Conservation (phyloP, 495 filamentous ascomycete species). For the Alectoria sarmentosa region DNA sequence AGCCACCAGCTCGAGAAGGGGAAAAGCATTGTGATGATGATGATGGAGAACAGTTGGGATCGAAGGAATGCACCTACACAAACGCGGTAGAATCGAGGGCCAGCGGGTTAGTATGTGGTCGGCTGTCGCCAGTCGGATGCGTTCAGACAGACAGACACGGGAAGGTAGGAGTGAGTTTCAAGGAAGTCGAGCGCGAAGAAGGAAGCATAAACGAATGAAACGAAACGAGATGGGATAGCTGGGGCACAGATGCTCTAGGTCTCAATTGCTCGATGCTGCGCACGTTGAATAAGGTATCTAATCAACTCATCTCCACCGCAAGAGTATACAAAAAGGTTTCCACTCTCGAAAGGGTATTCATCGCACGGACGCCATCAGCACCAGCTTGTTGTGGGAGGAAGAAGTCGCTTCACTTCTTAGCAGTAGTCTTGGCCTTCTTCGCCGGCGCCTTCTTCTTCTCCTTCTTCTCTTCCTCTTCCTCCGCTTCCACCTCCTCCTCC, state of each 20-base stretch:
- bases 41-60: not conserved
- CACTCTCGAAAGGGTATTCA: not conserved
- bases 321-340: constrained; percentile 4
- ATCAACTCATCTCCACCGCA: not conserved
- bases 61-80: not conserved
- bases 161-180: not conserved
- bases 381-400: not conserved
- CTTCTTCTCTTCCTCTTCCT: constrained; percentile 15
- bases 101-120: not conserved
- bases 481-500: constrained; percentile 20
- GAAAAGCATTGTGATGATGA: not conserved
- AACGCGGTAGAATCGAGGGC: not conserved
- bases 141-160: not conserved
- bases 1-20: not conserved
- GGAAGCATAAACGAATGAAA: not conserved
- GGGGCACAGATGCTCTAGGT: not conserved
- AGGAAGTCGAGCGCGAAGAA: not conserved
- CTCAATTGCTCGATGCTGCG: not conserved
- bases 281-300: not conserved
- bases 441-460: constrained; percentile 29
- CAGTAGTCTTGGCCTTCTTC: constrained; percentile 40
- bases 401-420: constrained; percentile 18
- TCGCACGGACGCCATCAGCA: not conserved
- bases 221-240: not conserved
- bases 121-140: constrained; percentile 1